These are phyloP conservation scores for Phytophthora sansomeana DNA, from an alignment of 352 stramenopile species.

Conservation along the genomic window DNA sequence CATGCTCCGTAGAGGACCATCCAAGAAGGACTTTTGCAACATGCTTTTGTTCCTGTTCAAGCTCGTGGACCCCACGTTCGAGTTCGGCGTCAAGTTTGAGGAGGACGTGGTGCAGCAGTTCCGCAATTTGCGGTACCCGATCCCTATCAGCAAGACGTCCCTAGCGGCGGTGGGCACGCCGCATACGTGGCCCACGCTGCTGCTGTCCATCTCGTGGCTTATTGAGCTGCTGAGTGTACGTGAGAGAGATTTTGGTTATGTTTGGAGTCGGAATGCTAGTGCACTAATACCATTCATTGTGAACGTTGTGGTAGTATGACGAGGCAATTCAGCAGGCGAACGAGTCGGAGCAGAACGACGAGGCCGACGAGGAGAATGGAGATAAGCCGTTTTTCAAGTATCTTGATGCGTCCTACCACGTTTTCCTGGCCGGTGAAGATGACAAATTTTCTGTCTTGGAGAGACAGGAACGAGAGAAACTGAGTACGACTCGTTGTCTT, in stretches of 20 bases:
- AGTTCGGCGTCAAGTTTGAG: conserved; percentile 81
- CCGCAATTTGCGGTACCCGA: conserved; percentile 93
- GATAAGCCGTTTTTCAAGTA: conserved; percentile 97
- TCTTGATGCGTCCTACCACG: conserved; percentile 90
- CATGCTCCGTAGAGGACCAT: conserved; percentile 92
- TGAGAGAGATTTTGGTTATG: conserved; percentile 19
- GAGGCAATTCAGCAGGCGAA: conserved; percentile 70
- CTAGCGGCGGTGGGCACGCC: conserved; percentile 94
- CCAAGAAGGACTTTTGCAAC: conserved; percentile 97
- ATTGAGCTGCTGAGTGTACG: conserved; percentile 93
- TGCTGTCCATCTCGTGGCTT: conserved; percentile 97
- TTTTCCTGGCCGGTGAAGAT: conserved; percentile 96
- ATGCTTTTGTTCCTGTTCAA: conserved; percentile 98
- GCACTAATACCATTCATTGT: conserved; percentile 19
- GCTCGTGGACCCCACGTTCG: conserved; percentile 93
- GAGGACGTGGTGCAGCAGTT: conserved; percentile 78
- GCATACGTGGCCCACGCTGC: conserved; percentile 96
- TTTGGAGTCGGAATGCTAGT: conserved; percentile 1
- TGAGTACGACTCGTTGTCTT: conserved; percentile 37
- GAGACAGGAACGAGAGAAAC: conserved; percentile 66
- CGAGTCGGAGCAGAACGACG: conserved; percentile 51
- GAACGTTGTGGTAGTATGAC: conserved; percentile 72
- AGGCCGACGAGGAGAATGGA: conserved; percentile 76
- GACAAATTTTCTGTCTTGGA: conserved; percentile 91
- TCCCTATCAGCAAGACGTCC: conserved; percentile 96